Conservation (phyloP, 345 rosid species). For the Gossypium bickii region DNA sequence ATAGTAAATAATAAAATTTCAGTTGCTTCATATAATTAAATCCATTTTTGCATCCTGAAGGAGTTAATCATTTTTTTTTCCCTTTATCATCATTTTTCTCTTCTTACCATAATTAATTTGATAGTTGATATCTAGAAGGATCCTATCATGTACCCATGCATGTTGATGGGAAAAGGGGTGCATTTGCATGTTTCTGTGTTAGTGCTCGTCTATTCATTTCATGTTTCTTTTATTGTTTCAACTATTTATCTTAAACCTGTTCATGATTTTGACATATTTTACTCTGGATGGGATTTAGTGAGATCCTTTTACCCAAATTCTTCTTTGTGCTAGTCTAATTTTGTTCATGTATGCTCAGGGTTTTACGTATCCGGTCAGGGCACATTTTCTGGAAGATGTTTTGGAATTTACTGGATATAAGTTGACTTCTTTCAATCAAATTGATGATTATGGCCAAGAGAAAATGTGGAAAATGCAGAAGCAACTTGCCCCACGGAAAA, state of each 20-base stretch:
- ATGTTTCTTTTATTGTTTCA: neutral
- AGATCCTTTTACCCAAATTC: neutral
- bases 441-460: slow-evolving; percentile 99
- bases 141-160: neutral
- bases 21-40: neutral
- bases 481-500: slow-evolving; percentile 82
- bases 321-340: neutral
- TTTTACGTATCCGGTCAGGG: slow-evolving; percentile 80
- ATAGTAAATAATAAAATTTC: neutral
- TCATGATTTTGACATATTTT: neutral
- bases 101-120: neutral
- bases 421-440: slow-evolving; percentile 83
- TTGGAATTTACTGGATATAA: slow-evolving; percentile 87
- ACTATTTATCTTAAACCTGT: neutral
- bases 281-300: neutral
- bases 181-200: neutral
- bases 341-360: slow-evolving; percentile 48
- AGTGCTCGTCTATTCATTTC: neutral
- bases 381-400: slow-evolving; percentile 82
- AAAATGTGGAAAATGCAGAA: slow-evolving; percentile 92
- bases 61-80: neutral
- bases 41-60: neutral
- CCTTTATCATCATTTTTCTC: neutral
- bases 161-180: neutral
- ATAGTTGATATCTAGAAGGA: neutral